Conservation (phyloP, 306 rosid genomes). For the Morella rubra region DNA sequence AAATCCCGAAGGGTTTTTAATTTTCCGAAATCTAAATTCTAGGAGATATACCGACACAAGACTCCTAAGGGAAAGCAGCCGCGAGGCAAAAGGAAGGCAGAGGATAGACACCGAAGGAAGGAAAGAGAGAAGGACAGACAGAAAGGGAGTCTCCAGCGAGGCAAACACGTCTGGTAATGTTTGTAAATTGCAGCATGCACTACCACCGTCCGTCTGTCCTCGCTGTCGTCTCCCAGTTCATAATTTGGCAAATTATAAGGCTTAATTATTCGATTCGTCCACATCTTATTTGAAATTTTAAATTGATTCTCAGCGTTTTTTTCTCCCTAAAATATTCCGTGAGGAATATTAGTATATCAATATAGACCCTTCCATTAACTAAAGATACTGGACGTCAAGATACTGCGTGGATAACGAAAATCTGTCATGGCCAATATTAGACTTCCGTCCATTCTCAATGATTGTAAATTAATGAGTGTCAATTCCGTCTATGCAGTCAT, state of each 20-base stretch:
- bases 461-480: no score
- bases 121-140: neutral
- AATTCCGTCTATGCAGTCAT: no score
- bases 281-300: no score
- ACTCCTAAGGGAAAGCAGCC: neutral
- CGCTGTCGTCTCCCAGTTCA: constrained; percentile 29
- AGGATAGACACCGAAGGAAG: neutral
- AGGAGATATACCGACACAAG: neutral
- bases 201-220: neutral
- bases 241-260: neutral
- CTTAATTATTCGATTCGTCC: no score
- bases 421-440: no score
- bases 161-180: constrained; percentile 8
- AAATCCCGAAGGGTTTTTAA: neutral
- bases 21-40: neutral
- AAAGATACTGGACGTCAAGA: no score
- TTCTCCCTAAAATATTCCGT: no score
- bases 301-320: no score
- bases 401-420: no score
- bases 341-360: no score
- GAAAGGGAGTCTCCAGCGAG: constrained; percentile 24
- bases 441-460: no score
- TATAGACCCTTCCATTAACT: no score
- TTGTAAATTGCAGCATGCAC: neutral
- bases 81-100: neutral